Conservation (phyloP, 2,329 filamentous ascomycete genomes). For the Fusarium siculi region DNA sequence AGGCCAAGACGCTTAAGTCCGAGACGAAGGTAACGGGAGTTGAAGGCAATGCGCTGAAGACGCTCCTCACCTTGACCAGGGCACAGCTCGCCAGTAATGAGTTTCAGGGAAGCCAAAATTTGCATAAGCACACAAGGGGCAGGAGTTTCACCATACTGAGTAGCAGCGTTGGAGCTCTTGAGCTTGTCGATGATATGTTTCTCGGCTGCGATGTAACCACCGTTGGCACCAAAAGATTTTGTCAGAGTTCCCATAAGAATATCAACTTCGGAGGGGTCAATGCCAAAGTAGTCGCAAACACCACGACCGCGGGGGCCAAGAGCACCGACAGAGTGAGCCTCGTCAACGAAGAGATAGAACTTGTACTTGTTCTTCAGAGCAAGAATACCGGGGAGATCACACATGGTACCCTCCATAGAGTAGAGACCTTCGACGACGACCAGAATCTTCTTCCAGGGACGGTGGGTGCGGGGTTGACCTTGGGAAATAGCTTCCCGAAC, state of each 20-base stretch:
- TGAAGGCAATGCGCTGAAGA: constrained; percentile 95
- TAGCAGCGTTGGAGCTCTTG: constrained; percentile 84
- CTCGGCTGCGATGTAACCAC: constrained; percentile 91
- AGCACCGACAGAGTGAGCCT: constrained; percentile 95
- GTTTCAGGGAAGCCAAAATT: constrained; percentile 84
- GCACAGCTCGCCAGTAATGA: constrained; percentile 88
- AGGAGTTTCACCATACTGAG: constrained; percentile 87
- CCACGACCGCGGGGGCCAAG: constrained; percentile 88
- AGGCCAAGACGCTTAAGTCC: constrained; percentile 96
- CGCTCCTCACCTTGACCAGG: constrained; percentile 96
- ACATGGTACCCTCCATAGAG: constrained; percentile 99
- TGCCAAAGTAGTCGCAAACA: constrained; percentile 96
- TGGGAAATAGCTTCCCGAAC: constrained; percentile 94
- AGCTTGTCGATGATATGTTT: constrained; percentile 94
- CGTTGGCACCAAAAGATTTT: constrained; percentile 98
- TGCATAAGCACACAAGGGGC: constrained; percentile 90
- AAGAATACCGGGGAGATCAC: constrained; percentile 91
- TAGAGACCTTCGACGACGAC: constrained; percentile 97
- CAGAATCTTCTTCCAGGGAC: constrained; percentile 99
- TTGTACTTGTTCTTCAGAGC: constrained; percentile 95
- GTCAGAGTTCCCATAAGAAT: constrained; percentile 98
- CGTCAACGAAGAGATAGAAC: constrained; percentile 94
- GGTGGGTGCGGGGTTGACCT: constrained; percentile 96
- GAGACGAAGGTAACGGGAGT: constrained; percentile 96
- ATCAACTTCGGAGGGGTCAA: constrained; percentile 88